Evolutionary conservation across 2,329 filamentous ascomycete genomes (phyloP).

Genomic region (Sarocladium kiliense): DNA sequence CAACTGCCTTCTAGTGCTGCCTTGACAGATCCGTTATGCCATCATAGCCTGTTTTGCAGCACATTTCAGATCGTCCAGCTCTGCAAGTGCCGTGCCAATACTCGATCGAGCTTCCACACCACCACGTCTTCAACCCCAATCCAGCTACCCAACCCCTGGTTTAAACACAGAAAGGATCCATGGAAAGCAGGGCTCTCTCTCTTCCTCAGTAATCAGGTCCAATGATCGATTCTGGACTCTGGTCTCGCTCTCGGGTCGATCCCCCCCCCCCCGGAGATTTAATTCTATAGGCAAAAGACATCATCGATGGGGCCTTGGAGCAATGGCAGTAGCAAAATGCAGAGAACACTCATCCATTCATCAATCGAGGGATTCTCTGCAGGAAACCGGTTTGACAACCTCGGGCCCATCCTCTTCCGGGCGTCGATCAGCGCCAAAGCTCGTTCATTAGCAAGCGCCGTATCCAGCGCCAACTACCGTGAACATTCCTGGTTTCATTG

Average conservation of each 20-base stretch:
- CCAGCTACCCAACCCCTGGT: not conserved
- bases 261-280: no score
- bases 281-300: no score
- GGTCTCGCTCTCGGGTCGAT: not conserved
- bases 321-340: no score
- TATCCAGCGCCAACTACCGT: not conserved
- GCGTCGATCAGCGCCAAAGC: not conserved
- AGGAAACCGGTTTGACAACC: not conserved
- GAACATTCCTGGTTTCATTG: not conserved
- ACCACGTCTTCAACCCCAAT: not conserved
- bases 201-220: not conserved
- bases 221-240: not conserved
- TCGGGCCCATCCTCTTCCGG: not conserved
- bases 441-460: not conserved
- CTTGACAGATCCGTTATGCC: not conserved
- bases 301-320: no score
- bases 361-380: not conserved
- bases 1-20: not conserved
- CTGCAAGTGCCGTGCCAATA: not conserved
- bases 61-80: not conserved
- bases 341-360: no score
- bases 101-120: not conserved
- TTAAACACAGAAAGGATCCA: no score
- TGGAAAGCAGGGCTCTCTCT: no score
- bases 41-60: not conserved